These are phyloP conservation scores for Cryptococcus depauperatus DNA, from an alignment of 1,284 basidiomycete genomes.

Conservation along the genomic window DNA sequence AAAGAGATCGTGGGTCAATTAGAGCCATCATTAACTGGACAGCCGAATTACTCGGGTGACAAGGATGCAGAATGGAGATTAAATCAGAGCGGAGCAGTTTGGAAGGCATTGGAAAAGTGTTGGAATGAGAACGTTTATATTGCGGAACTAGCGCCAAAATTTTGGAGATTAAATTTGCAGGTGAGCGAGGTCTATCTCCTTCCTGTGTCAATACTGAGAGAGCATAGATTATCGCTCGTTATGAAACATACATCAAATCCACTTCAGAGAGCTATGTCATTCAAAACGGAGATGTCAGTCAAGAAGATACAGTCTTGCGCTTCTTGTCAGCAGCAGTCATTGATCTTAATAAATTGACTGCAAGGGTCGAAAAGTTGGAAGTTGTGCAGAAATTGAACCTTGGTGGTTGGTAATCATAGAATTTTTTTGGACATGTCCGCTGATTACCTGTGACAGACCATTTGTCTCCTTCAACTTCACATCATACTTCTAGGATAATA, in stretches of 20 bases:
- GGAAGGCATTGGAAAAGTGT: constrained; percentile 63
- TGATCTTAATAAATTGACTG: constrained; percentile 27
- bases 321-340: constrained; percentile 27
- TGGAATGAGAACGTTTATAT: constrained; percentile 81
- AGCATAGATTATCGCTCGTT: constrained; percentile 64
- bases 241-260: constrained; percentile 61
- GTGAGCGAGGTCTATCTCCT: constrained; percentile 44
- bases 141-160: constrained; percentile 66
- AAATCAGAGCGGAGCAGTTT: constrained; percentile 60
- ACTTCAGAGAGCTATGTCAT: constrained; percentile 17
- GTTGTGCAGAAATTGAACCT: constrained; percentile 11
- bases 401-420: constrained; percentile 11
- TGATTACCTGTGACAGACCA: constrained; percentile 10
- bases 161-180: constrained; percentile 83
- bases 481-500: constrained; percentile 57
- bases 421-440: not conserved
- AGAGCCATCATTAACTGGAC: constrained; percentile 54
- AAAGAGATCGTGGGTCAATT: constrained; percentile 76
- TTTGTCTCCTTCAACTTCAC: constrained; percentile 13
- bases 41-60: not conserved
- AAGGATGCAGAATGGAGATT: constrained; percentile 32
- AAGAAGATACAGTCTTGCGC: constrained; percentile 25
- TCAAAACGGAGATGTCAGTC: constrained; percentile 23
- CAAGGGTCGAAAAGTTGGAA: constrained; percentile 15
- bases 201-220: not conserved